Conservation (phyloP, 2,329 filamentous ascomycete genomes). For the Eutypa lata region DNA sequence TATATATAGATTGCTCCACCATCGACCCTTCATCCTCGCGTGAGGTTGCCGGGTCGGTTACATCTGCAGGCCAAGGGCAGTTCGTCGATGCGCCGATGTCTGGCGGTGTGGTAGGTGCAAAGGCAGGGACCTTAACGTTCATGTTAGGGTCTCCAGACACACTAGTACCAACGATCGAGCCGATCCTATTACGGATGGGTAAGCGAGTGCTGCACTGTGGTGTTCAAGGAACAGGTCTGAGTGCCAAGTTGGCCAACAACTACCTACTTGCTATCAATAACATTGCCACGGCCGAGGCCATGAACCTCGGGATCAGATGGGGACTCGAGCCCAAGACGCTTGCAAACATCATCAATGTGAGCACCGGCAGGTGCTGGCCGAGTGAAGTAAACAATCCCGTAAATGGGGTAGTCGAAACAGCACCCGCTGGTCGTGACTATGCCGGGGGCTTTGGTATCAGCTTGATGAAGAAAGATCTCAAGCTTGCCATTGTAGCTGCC, state of each 20-base stretch:
- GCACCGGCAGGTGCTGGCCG: constrained; percentile 94
- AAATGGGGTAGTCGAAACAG: constrained; percentile 71
- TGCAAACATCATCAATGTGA: constrained; percentile 85
- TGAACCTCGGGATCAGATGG: constrained; percentile 61
- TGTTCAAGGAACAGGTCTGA: constrained; percentile 77
- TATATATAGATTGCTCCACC: constrained; percentile 96
- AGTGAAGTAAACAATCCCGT: constrained; percentile 96
- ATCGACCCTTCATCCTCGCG: constrained; percentile 88
- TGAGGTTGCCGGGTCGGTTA: constrained; percentile 68
- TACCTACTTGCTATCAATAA: constrained; percentile 95
- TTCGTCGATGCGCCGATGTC: constrained; percentile 98
- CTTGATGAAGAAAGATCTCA: constrained; percentile 78
- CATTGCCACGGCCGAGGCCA: constrained; percentile 65
- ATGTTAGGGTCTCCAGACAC: constrained; percentile 76
- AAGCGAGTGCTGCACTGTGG: constrained; percentile 84
- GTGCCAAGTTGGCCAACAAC: constrained; percentile 95
- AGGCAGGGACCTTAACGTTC: constrained; percentile 85
- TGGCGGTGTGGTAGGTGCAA: constrained; percentile 87
- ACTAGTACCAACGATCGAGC: constrained; percentile 62
- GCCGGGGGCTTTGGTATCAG: constrained; percentile 72
- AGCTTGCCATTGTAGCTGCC: constrained; percentile 70
- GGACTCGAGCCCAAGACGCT: constrained; percentile 63
- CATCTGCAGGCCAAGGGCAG: constrained; percentile 61
- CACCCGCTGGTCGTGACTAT: constrained; percentile 76
- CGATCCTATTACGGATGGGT: constrained; percentile 78